phyloP scores from a whole-genome alignment of 2,329 filamentous ascomycete genomes.

The Colletotrichum paranaense region DNA sequence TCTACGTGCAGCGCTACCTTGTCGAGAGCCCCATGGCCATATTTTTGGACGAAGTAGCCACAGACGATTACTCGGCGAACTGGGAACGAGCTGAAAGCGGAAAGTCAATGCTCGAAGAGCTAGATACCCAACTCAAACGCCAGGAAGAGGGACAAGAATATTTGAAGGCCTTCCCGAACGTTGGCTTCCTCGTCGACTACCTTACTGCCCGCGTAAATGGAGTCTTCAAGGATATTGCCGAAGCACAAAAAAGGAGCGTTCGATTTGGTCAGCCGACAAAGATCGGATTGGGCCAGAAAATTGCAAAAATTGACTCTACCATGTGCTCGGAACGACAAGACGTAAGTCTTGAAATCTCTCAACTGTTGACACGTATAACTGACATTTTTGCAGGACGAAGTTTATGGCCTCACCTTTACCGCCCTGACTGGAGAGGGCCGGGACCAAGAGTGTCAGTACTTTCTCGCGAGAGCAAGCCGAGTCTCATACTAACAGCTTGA shows the following conservation, averaged over 20 bases:
- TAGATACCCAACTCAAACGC: conserved; percentile 57
- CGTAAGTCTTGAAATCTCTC: conserved; percentile 43
- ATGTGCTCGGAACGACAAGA: conserved; percentile 56
- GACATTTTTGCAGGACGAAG: conserved; percentile 43
- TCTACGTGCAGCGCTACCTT: conserved; percentile 81
- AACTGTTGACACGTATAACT: neutral
- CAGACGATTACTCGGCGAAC: conserved; percentile 62
- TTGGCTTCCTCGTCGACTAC: conserved; percentile 73
- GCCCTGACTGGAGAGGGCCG: conserved; percentile 53
- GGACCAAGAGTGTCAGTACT: conserved; percentile 49
- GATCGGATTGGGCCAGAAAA: conserved; percentile 56
- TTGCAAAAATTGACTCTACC: conserved; percentile 66
- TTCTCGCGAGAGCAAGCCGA: neutral
- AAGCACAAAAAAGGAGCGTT: conserved; percentile 76
- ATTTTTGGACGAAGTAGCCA: conserved; percentile 65
- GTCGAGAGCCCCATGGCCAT: conserved; percentile 72
- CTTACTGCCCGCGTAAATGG: conserved; percentile 67
- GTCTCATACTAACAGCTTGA: conserved; percentile 40
- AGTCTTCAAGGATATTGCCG: conserved; percentile 76
- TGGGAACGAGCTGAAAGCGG: conserved; percentile 52
- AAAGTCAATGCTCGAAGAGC: conserved; percentile 52
- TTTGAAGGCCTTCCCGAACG: conserved; percentile 65
- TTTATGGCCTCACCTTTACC: conserved; percentile 50
- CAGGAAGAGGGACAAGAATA: conserved; percentile 57
- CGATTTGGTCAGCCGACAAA: conserved; percentile 69